These are phyloP conservation scores for Nicotiana sylvestris DNA, from an alignment of 257 asterid species.

Conservation along the genomic window DNA sequence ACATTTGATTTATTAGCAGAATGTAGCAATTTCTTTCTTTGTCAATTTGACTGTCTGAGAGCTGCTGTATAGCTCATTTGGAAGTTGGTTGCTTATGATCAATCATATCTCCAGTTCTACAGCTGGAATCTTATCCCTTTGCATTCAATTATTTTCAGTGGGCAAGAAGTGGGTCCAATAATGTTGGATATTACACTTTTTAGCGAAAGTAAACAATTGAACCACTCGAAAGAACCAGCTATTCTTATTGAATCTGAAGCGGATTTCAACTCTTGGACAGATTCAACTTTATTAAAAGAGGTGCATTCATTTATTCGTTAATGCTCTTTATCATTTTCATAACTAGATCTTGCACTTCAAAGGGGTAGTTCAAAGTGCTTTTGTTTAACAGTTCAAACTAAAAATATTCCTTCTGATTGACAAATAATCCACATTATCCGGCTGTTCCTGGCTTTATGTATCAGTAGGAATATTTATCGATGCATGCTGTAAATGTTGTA, in stretches of 20 bases:
- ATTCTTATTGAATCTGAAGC: conserved; percentile 43
- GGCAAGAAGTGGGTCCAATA: conserved; percentile 63
- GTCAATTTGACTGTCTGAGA: background rate
- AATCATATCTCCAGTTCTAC: background rate
- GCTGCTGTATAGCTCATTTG: background rate
- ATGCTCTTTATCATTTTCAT: background rate
- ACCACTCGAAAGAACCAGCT: conserved; percentile 27
- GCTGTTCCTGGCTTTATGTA: background rate
- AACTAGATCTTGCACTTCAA: background rate
- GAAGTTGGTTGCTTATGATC: background rate
- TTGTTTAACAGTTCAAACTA: background rate
- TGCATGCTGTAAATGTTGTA: background rate
- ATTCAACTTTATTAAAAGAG: conserved; percentile 23
- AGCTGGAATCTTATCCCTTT: background rate
- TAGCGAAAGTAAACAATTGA: conserved; percentile 24
- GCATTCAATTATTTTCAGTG: conserved; percentile 43
- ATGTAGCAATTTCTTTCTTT: background rate
- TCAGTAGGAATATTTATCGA: background rate
- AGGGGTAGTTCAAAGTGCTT: background rate
- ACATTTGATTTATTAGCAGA: background rate
- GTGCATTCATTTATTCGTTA: conserved; percentile 12
- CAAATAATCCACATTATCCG: background rate
- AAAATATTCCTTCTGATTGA: background rate
- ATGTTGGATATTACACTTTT: conserved; percentile 26
- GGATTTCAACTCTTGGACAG: conserved; percentile 20